Evolutionary conservation across 2,329 filamentous ascomycete genomes (phyloP), one percentile per base, ranked within the genome.

Genomic region (Aureobasidium musti): DNA sequence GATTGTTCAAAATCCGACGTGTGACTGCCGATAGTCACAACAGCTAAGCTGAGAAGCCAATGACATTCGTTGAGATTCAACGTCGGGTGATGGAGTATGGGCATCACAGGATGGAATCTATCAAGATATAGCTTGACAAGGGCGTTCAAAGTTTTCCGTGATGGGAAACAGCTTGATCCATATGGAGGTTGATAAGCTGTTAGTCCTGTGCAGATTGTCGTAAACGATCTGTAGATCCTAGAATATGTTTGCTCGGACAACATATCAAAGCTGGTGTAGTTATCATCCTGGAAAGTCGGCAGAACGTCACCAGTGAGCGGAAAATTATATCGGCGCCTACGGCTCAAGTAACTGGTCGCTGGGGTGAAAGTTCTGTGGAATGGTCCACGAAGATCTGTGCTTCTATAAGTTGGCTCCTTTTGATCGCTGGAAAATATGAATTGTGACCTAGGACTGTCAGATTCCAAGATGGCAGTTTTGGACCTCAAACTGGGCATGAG

Each of bases 1-100:
- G 66, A 63, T 28, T 69, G 63, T 41, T 68, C 52, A 35, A 64
- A 64, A 7, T 68, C 52, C 33, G 68, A 56, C 67, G 68, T 75
- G 41, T 69, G 72, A 23, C 72, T 71, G 11, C 74, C 75, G 2
- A 76, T 68, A 39, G 72, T 68, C 10, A 69, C 70, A n/a, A 76
- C 67, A 8, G 73, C 73, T 21, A 76, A 66, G 19, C 72, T 66
- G 11, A 74, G 68, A 11, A 73, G 63, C 67, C 69, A 72, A 14
- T 72, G 41, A 8, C 68, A 37, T 26, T 61, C 33, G 43, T 66
- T 43, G 60, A 50, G 41, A 33, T 65, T 37, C 50, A 75, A 70
- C 4, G 68, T 71, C 0, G 69, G 69, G 33, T 50, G 63, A 52
- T 76, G 74, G 10, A 76, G 57, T 49, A 76, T 73, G 3, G 75